Evolutionary conservation across 176 grass and related monocot species (phyloP).

Genomic region (Aegilops tauschii): DNA sequence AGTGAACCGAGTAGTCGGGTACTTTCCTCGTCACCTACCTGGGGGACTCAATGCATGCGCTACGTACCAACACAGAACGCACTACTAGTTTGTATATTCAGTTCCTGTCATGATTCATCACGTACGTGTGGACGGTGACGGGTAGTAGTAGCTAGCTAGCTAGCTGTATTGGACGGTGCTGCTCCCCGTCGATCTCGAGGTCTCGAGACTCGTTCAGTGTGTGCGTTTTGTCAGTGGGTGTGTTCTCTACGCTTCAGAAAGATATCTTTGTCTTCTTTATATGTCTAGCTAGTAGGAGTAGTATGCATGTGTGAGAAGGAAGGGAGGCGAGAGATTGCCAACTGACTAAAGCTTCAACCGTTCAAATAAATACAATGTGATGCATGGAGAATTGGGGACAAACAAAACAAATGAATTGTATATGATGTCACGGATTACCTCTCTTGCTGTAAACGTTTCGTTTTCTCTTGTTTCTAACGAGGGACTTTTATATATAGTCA

Average conservation of each 20-base stretch:
- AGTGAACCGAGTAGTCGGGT: background rate
- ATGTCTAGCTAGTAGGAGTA: background rate
- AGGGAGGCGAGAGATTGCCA: background rate
- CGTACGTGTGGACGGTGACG: conserved; percentile 1
- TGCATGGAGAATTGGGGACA: background rate
- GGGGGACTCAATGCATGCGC: background rate
- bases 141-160: background rate
- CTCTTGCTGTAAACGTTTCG: background rate
- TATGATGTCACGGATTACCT: background rate
- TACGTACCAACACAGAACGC: background rate
- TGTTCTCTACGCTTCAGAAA: background rate
- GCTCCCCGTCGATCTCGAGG: background rate
- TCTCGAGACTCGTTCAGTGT: background rate
- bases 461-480: background rate
- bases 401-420: background rate
- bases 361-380: background rate
- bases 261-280: background rate
- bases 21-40: background rate
- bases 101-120: background rate
- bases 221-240: background rate
- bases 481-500: background rate
- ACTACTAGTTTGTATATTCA: background rate
- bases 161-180: background rate
- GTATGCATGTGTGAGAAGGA: background rate
- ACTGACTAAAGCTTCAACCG: background rate